A percentile compares a stretch with the other conserved stretches of the same genome.
These are phyloP conservation scores for Berberis vulgaris DNA, from an alignment of 164 flowering plant species.

Conservation along the genomic window DNA sequence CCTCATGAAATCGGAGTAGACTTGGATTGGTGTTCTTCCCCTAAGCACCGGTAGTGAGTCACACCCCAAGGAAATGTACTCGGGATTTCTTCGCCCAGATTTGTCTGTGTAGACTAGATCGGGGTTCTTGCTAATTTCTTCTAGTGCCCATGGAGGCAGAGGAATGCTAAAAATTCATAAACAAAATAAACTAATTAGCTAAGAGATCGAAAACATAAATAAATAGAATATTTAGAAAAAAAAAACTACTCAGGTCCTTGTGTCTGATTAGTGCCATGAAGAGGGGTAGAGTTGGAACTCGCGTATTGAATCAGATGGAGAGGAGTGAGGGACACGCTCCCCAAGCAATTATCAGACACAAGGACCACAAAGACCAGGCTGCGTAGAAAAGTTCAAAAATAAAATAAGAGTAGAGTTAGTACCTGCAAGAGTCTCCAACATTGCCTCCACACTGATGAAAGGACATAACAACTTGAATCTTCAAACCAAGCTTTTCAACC, in stretches of 20 bases:
- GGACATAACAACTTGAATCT: conserved; percentile 90
- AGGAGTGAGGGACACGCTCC: too few relatives aligned
- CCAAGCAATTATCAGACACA: too few relatives aligned
- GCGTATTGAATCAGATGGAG: too few relatives aligned
- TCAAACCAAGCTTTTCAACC: conserved; percentile 73
- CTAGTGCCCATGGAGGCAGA: conserved; percentile 93
- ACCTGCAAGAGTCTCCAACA: conserved; percentile 98
- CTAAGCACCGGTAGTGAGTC: conserved; percentile 68
- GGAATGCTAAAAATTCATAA: conserved; percentile 51
- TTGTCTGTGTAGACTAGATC: conserved; percentile 87
- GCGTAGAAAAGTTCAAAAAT: not conserved
- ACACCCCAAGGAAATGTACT: conserved; percentile 81
- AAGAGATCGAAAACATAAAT: too few relatives aligned
- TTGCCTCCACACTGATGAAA: conserved; percentile 97
- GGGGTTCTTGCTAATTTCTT: conserved; percentile 82
- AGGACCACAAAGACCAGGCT: too few relatives aligned
- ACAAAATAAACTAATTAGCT: not conserved
- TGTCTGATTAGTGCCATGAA: too few relatives aligned
- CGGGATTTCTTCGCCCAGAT: conserved; percentile 84
- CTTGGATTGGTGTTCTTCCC: conserved; percentile 94
- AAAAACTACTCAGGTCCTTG: too few relatives aligned
- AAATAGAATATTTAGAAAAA: too few relatives aligned
- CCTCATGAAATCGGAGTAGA: conserved; percentile 76
- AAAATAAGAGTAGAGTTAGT: not conserved
- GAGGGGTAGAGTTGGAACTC: too few relatives aligned